A percentile compares a stretch with the other conserved stretches of the same genome.
These are phyloP conservation scores for Pelargonium nanum DNA, from an alignment of 345 rosid species.

Conservation along the genomic window DNA sequence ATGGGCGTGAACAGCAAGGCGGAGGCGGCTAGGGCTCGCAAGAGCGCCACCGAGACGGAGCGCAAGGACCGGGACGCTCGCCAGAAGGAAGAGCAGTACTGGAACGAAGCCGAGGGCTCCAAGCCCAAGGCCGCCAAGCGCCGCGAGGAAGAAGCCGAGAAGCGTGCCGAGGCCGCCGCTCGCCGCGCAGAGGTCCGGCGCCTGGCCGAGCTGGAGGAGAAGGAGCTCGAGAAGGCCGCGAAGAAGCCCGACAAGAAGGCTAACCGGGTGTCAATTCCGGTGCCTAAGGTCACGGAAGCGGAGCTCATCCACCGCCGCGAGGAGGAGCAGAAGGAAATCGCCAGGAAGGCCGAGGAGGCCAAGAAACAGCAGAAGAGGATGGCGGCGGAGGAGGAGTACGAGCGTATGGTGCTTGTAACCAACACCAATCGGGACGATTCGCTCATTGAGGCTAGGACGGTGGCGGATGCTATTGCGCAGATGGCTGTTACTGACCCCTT, in stretches of 20 bases:
- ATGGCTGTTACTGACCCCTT: conserved; percentile 39
- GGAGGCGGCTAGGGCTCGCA: conserved; percentile 76
- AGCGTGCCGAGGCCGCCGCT: conserved; percentile 65
- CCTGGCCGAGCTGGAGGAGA: conserved; percentile 77
- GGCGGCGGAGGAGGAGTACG: conserved; percentile 91
- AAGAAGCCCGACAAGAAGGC: conserved; percentile 85
- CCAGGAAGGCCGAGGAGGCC: conserved; percentile 74
- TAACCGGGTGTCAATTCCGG: conserved; percentile 59
- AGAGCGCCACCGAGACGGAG: conserved; percentile 59
- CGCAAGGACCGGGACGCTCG: conserved; percentile 63
- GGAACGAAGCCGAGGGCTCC: conserved; percentile 88
- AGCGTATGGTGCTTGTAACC: conserved; percentile 58
- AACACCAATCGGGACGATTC: conserved; percentile 88
- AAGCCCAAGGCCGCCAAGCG: conserved; percentile 80
- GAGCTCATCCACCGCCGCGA: conserved; percentile 48
- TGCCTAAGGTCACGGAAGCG: conserved; percentile 83
- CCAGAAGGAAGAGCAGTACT: conserved; percentile 79
- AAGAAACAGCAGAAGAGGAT: conserved; percentile 67
- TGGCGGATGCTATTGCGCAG: conserved; percentile 77
- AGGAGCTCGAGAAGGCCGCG: conserved; percentile 55
- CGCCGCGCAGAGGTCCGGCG: conserved; percentile 61
- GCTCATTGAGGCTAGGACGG: conserved; percentile 67
- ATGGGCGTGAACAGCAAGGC: conserved; percentile 93
- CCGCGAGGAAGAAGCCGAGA: conserved; percentile 85
- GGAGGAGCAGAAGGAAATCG: conserved; percentile 73